phyloP scores from a whole-genome alignment of 768 basidiomycete species.

The Postia placenta region DNA sequence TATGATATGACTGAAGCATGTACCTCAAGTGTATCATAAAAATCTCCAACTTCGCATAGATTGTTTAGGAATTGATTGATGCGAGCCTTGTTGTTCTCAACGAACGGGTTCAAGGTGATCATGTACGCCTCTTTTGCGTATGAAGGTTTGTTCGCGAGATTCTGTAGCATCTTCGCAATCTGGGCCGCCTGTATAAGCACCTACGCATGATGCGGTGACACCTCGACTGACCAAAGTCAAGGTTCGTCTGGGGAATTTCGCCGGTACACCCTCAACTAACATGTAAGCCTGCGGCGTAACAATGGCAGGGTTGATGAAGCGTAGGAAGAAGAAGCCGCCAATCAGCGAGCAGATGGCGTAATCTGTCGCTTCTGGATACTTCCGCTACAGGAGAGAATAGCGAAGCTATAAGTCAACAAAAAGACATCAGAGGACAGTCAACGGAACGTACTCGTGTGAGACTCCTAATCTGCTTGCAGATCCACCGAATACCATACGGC shows the following conservation, averaged over 20 bases:
- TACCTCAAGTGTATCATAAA: conserved; percentile 97
- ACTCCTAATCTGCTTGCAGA: conserved; percentile 98
- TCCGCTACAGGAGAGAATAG: conserved; percentile 52
- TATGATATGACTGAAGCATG: conserved; percentile 11
- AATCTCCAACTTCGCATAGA: conserved; percentile 97
- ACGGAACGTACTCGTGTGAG: not conserved
- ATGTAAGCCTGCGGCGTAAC: conserved; percentile 99
- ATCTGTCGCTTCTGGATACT: conserved; percentile 98
- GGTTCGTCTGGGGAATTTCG: conserved; percentile 95
- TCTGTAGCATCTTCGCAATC: conserved; percentile 99
- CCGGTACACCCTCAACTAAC: conserved; percentile 96
- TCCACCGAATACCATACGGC: conserved; percentile 99
- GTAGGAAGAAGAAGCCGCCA: conserved; percentile 99
- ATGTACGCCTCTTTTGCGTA: conserved; percentile 98
- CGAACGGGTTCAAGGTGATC: conserved; percentile 97
- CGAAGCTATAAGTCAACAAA: conserved; percentile 2
- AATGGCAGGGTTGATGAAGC: conserved; percentile 99
- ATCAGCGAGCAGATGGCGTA: conserved; percentile 98
- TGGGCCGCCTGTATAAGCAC: too few species aligned
- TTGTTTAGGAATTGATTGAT: conserved; percentile 97
- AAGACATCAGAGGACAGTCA: too few species aligned
- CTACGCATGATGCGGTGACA: not conserved
- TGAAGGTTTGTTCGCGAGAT: conserved; percentile 96
- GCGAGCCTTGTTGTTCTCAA: conserved; percentile 96
- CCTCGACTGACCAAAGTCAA: conserved; percentile 78